Evolutionary conservation across 140 eudicot genomes (phyloP).

Genomic region (Senecio squalidus): DNA sequence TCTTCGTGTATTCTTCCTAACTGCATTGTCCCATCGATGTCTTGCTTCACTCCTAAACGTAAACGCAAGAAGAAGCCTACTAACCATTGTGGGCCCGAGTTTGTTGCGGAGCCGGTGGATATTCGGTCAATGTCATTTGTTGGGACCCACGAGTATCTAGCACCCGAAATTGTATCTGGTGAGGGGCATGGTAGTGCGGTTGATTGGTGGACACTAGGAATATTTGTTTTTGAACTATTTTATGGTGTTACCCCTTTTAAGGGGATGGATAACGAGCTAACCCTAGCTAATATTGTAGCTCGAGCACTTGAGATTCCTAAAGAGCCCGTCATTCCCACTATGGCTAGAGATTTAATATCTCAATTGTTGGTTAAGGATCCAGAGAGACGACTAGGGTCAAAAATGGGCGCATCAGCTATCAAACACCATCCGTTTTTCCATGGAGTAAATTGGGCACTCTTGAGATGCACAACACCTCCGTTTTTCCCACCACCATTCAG

Average conservation of each 20-base stretch:
- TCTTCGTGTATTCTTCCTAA: slow-evolving; percentile 80
- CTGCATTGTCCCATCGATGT: slow-evolving; percentile 79
- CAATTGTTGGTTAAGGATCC: slow-evolving; percentile 86
- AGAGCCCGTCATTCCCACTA: slow-evolving; percentile 56
- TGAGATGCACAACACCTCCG: slow-evolving; percentile 79
- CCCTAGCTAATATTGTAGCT: slow-evolving; percentile 84
- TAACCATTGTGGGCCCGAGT: slow-evolving; percentile 50
- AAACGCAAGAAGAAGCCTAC: slow-evolving; percentile 65
- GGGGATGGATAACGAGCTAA: slow-evolving; percentile 75
- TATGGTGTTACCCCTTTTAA: slow-evolving; percentile 85
- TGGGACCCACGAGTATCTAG: slow-evolving; percentile 94
- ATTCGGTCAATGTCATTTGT: slow-evolving; percentile 92
- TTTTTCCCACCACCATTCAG: slow-evolving; percentile 59
- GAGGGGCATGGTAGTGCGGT: slow-evolving; percentile 97
- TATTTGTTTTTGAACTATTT: slow-evolving; percentile 72
- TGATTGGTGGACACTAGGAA: slow-evolving; percentile 95
- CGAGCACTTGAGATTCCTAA: slow-evolving; percentile 91
- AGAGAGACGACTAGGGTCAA: slow-evolving; percentile 60
- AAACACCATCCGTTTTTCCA: slow-evolving; percentile 76
- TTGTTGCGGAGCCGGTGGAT: slow-evolving; percentile 80
- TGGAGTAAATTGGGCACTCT: slow-evolving; percentile 86
- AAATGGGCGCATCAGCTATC: slow-evolving; percentile 83
- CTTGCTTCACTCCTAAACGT: slow-evolving; percentile 72
- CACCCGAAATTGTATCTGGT: slow-evolving; percentile 89
- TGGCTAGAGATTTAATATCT: slow-evolving; percentile 61